Percentiles rank a stretch among this genome's conserved stretches.
Evolutionary conservation across 2,329 filamentous ascomycete genomes (phyloP).

Genomic region (Hypoxylon sp.): DNA sequence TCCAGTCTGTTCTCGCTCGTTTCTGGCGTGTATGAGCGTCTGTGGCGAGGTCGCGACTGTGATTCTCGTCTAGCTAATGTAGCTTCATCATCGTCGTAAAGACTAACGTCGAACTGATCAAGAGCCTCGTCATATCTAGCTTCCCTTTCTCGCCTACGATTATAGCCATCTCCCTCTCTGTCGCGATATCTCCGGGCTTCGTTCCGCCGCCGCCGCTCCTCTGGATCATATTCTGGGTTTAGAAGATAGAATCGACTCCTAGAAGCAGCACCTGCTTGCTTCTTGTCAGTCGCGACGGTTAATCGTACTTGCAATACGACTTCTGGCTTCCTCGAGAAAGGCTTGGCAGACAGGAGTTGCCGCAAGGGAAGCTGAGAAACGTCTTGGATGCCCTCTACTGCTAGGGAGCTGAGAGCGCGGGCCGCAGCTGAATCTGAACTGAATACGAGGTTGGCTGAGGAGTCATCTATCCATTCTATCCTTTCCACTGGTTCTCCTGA

Average conservation of each 20-base stretch:
- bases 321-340: conserved; percentile 77
- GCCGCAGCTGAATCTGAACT: conserved; percentile 66
- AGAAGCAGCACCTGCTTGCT: conserved; percentile 81
- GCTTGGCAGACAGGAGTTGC: conserved; percentile 79
- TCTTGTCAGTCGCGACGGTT: conserved; percentile 82
- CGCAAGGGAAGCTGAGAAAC: conserved; percentile 70
- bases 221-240: conserved; percentile 89
- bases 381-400: conserved; percentile 67
- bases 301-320: conserved; percentile 79
- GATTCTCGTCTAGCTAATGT: conserved; percentile 55
- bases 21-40: conserved; percentile 58
- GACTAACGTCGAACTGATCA: conserved; percentile 77
- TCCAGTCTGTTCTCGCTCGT: conserved; percentile 44
- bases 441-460: conserved; percentile 89
- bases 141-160: conserved; percentile 54
- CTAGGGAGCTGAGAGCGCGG: conserved; percentile 69
- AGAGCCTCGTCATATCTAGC: conserved; percentile 65
- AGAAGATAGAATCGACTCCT: conserved; percentile 93
- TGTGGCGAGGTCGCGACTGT: conserved; percentile 43
- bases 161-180: conserved; percentile 60
- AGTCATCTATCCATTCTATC: conserved; percentile 96
- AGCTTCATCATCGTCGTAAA: conserved; percentile 81
- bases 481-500: conserved; percentile 67
- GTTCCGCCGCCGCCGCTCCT: conserved; percentile 75
- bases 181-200: conserved; percentile 74